Base-by-base conservation (phyloP, 1,139 yeast genomes). In the Sugiyamaella japonica region DNA sequence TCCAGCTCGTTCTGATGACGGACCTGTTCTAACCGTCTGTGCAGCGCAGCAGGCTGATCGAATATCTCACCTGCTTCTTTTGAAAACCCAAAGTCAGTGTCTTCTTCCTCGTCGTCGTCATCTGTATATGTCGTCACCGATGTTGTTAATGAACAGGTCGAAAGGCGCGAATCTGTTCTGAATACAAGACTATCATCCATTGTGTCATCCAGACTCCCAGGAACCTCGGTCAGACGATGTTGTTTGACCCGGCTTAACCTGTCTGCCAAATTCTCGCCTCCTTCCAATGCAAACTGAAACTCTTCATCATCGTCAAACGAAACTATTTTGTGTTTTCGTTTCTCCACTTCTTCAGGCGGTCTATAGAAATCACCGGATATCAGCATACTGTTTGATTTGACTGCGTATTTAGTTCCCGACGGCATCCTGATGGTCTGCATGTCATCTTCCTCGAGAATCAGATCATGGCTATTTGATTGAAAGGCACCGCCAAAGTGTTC, bases 81-180 rank as follows among this genome's bases (percentile, higher is more conserved):
- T 5, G 28, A 51, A 13, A 48, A 49, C 10, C 50, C 56, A 16
- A 31, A 36, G 7, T 41, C 43, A 23, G 37, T 23, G 31, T 59
- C 63, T 9, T 52, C 61, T 31, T 59, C 63, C 9, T 52, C 61
- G 12, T 60, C 61, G 12, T 60, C 63, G 5, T 54, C 54, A 40
- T 61, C 65, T 20, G 61, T 60, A 37, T 54, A 56, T 29, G 60
- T 52, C 7, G 52, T 51, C 10, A 57, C 54, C 23, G 48, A 49
- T 5, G 61, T 54, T 48, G 60, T 52, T 12, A 44, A 36, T 6
- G 60, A 55, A n/a, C 36, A 45, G 16, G 56, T 61, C 5, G 63
- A 59, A 15, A 60, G 50, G 17, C 64, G 53, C 9, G 63, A 61
- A 2, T 56, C 51, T 1, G 64, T 55, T 37, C 62, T 36, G 17